phyloP scores from a whole-genome alignment of 768 basidiomycete genomes.

The Mycena alexandri region DNA sequence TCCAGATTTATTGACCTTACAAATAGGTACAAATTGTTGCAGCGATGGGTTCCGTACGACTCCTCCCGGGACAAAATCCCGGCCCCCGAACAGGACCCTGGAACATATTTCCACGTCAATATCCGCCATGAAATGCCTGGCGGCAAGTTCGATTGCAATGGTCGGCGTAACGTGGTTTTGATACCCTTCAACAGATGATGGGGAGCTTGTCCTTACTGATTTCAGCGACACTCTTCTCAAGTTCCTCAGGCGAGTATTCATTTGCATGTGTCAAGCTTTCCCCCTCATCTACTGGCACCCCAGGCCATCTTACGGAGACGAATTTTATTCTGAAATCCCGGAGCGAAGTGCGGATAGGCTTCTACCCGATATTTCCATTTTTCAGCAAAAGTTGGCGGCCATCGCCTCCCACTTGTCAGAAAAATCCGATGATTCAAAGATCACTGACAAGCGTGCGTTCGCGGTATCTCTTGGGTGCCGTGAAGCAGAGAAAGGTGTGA shows the following conservation, averaged over 20 bases:
- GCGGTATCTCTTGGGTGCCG: conserved; percentile 17
- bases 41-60: conserved; percentile 39
- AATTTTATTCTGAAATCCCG: conserved; percentile 32
- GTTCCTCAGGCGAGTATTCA: conserved; percentile 31
- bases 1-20: background rate
- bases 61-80: conserved; percentile 27
- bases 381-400: conserved; percentile 7
- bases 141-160: conserved; percentile 8
- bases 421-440: conserved; percentile 7
- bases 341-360: conserved; percentile 23
- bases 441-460: conserved; percentile 23
- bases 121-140: conserved; percentile 21
- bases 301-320: conserved; percentile 34
- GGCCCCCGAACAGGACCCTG: conserved; percentile 30
- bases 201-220: conserved; percentile 33
- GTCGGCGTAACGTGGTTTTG: background rate
- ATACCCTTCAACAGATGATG: conserved; percentile 21
- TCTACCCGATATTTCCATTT: conserved; percentile 25
- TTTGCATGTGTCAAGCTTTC: background rate
- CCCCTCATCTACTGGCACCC: conserved; percentile 2
- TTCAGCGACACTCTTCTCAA: conserved; percentile 39
- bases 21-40: background rate
- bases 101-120: conserved; percentile 42
- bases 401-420: conserved; percentile 11
- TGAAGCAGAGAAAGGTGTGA: conserved; percentile 27